Evolutionary conservation across 2,329 filamentous ascomycete genomes (phyloP).

Genomic region (Bipolaris gigantea): DNA sequence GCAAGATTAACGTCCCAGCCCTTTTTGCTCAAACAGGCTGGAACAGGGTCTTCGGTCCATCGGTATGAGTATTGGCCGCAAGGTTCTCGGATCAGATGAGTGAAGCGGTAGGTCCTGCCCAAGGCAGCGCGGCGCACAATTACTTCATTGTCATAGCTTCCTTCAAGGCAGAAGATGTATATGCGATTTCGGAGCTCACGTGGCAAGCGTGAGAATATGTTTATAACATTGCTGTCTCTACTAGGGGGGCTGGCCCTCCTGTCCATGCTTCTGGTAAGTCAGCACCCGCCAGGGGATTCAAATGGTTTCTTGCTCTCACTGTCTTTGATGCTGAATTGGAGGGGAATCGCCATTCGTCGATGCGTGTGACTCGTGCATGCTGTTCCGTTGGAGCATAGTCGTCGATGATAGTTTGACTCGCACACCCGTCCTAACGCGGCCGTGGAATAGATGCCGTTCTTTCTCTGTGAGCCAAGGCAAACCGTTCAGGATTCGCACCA

Average conservation of each 20-base stretch:
- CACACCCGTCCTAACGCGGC: neutral
- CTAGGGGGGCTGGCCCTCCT: neutral
- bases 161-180: conserved; percentile 22
- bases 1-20: conserved; percentile 6
- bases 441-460: neutral
- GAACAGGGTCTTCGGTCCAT: conserved; percentile 23
- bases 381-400: neutral
- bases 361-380: neutral
- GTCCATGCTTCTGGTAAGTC: conserved; percentile 2
- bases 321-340: neutral
- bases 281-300: neutral
- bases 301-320: conserved; percentile 1
- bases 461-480: neutral
- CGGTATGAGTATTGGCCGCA: conserved; percentile 16
- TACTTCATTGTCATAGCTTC: conserved; percentile 24
- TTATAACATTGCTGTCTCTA: neutral
- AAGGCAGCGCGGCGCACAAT: conserved; percentile 17
- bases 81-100: conserved; percentile 20
- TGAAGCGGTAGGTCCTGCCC: neutral
- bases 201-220: conserved; percentile 16
- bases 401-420: neutral
- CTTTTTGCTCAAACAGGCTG: conserved; percentile 1
- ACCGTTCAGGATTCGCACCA: neutral
- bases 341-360: neutral
- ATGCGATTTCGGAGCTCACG: conserved; percentile 26